phyloP scores from a whole-genome alignment of 495 filamentous ascomycete genomes.

The Xylaria flabelliformis region DNA sequence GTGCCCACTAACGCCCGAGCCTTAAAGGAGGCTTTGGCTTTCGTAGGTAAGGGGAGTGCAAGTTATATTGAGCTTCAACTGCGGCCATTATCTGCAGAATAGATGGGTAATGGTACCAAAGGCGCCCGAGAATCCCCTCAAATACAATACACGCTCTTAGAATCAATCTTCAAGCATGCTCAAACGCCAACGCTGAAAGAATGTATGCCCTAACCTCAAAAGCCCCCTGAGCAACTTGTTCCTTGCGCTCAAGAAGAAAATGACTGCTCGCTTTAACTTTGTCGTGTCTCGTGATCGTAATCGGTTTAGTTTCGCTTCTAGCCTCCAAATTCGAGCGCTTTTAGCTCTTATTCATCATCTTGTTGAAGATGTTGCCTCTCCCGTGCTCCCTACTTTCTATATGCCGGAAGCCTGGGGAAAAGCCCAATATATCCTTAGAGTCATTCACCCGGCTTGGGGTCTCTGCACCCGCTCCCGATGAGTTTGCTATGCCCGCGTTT shows the following conservation, averaged over 20 bases:
- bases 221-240: not conserved
- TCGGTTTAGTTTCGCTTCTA: not conserved
- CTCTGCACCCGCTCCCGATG: not conserved
- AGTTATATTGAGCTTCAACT: not conserved
- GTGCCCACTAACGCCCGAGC: not conserved
- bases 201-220: not conserved
- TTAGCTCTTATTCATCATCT: conserved; percentile 22
- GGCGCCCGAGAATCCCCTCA: not conserved
- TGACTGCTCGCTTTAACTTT: not conserved
- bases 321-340: not conserved
- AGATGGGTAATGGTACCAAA: not conserved
- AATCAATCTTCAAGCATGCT: conserved; percentile 7
- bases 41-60: not conserved
- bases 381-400: conserved; percentile 22
- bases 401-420: conserved; percentile 15
- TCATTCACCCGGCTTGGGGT: not conserved
- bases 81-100: not conserved
- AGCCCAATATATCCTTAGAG: not conserved
- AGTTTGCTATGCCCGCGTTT: not conserved
- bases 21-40: not conserved
- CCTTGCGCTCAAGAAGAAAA: not conserved
- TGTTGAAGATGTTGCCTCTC: conserved; percentile 31
- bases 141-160: not conserved
- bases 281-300: not conserved
- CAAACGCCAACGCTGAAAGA: conserved; percentile 21